Evolutionary conservation across 768 basidiomycete genomes (phyloP).

Genomic region (Tubosaeta sp.): DNA sequence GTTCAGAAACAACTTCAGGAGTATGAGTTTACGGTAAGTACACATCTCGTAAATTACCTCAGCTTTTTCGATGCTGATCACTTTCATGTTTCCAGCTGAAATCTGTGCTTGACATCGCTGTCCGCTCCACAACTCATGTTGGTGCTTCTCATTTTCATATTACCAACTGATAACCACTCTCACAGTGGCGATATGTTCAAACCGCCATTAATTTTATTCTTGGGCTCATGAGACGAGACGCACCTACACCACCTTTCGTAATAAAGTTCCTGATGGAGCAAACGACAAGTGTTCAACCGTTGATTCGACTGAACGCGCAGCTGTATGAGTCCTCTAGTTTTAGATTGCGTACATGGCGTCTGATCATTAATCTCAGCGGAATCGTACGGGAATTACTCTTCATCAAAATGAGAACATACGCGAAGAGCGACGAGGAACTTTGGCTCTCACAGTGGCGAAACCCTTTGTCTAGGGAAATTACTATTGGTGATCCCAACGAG

Average conservation of each 20-base stretch:
- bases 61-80: neutral
- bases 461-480: slow-evolving; percentile 48
- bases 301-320: slow-evolving; percentile 61
- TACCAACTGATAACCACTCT: slow-evolving; percentile 6
- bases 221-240: slow-evolving; percentile 62
- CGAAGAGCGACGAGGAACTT: slow-evolving; percentile 56
- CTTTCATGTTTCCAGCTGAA: slow-evolving; percentile 40
- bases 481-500: slow-evolving; percentile 42
- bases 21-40: slow-evolving; percentile 47
- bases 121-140: slow-evolving; percentile 67
- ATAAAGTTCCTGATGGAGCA: slow-evolving; percentile 63
- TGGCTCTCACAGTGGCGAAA: slow-evolving; percentile 74
- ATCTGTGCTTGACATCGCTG: slow-evolving; percentile 57
- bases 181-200: slow-evolving; percentile 81
- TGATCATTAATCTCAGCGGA: slow-evolving; percentile 40
- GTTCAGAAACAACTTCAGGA: slow-evolving; percentile 41
- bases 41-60: neutral
- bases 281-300: slow-evolving; percentile 65
- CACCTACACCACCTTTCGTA: slow-evolving; percentile 45
- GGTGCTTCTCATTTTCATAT: slow-evolving; percentile 21
- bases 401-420: slow-evolving; percentile 74
- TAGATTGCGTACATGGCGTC: neutral
- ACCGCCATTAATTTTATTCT: slow-evolving; percentile 60
- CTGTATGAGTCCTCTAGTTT: slow-evolving; percentile 37
- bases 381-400: slow-evolving; percentile 61